Conservation (phyloP, 441 rosid species). For the Theobroma grandiflorum region DNA sequence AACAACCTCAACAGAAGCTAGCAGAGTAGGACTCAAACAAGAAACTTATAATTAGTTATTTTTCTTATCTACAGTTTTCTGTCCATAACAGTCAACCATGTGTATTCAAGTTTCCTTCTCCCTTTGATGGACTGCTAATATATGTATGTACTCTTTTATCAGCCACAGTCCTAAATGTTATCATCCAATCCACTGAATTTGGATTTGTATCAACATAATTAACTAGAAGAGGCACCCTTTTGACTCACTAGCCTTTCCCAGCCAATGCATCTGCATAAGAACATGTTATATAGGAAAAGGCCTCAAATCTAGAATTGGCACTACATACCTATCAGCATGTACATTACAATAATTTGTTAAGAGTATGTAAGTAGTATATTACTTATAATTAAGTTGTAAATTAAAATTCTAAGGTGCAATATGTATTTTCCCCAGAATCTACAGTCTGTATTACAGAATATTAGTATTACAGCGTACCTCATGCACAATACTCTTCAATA, state of each 20-base stretch:
- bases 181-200: conserved; percentile 19
- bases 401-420: neutral
- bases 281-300: neutral
- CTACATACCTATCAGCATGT: neutral
- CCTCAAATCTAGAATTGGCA: neutral
- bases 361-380: neutral
- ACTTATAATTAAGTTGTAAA: neutral
- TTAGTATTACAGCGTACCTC: conserved; percentile 66
- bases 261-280: neutral
- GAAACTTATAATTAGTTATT: conserved; percentile 5
- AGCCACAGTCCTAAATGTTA: conserved; percentile 12
- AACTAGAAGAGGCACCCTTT: neutral
- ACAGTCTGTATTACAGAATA: neutral
- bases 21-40: neutral
- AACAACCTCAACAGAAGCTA: conserved; percentile 1
- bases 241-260: conserved; percentile 3
- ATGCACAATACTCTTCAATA: conserved; percentile 71
- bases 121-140: neutral
- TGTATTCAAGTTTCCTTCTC: conserved; percentile 23
- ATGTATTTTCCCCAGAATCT: neutral
- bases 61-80: conserved; percentile 16
- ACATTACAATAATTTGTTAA: neutral
- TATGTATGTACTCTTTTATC: neutral
- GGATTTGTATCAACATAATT: neutral
- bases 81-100: neutral